These are phyloP conservation scores for Suillus fuscotomentosus DNA, from an alignment of 768 basidiomycete species.

Conservation along the genomic window DNA sequence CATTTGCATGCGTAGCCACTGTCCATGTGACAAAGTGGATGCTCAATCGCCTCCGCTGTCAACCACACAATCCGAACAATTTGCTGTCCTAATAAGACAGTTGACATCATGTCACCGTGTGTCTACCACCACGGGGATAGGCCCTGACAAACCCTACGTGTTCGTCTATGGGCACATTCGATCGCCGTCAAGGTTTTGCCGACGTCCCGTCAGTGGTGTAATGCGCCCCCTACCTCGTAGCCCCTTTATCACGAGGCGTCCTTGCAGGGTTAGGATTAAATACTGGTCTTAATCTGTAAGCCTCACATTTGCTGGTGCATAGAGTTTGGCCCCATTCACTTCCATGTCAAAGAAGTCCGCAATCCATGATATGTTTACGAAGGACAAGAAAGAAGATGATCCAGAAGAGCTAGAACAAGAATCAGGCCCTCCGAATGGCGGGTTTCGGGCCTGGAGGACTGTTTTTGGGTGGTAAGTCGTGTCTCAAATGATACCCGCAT, in stretches of 20 bases:
- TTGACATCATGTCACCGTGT: not conserved
- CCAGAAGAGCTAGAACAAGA: not conserved
- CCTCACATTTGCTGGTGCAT: not conserved
- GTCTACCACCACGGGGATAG: not conserved
- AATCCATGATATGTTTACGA: not conserved
- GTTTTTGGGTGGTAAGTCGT: constrained; percentile 9
- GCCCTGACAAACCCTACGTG: not conserved
- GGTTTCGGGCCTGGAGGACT: constrained; percentile 12
- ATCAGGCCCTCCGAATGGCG: constrained; percentile 8
- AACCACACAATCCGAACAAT: not conserved
- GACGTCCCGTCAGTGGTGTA: no score
- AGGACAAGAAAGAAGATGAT: not conserved
- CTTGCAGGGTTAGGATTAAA: not conserved
- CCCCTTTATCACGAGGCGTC: not conserved
- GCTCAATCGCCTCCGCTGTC: not conserved
- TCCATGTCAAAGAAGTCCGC: not conserved
- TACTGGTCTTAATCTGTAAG: not conserved
- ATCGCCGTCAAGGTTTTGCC: no score
- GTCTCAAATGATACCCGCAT: not conserved
- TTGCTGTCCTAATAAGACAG: not conserved
- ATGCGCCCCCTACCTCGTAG: no score
- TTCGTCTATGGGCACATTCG: not conserved
- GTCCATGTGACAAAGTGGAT: not conserved
- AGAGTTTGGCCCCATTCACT: not conserved
- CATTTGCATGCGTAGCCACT: not conserved